phyloP scores from a whole-genome alignment of 768 basidiomycete genomes.

The Boletellus ananas region DNA sequence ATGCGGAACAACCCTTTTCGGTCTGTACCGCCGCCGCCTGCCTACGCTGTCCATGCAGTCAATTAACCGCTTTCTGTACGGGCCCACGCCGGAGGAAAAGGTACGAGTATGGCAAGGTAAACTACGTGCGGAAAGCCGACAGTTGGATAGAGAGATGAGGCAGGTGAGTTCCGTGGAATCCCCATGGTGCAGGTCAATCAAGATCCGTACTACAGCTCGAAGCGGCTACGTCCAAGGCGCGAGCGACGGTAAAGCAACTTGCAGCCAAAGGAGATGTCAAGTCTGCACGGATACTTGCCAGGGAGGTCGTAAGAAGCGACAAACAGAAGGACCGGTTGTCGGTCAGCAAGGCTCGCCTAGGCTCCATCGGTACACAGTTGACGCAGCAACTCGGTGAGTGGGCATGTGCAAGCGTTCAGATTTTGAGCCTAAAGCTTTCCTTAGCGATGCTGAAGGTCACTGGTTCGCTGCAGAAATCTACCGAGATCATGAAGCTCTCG shows the following conservation, averaged over 20 bases:
- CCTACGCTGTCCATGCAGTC: conserved; percentile 56
- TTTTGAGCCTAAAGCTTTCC: not conserved
- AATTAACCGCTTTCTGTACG: conserved; percentile 92
- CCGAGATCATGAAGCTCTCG: conserved; percentile 98
- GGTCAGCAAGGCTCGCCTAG: conserved; percentile 88
- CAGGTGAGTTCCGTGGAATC: conserved; percentile 58
- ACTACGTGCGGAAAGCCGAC: conserved; percentile 75
- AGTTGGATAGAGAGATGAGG: conserved; percentile 90
- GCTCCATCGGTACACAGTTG: conserved; percentile 86
- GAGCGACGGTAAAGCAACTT: conserved; percentile 77
- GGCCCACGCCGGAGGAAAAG: conserved; percentile 93
- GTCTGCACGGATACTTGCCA: conserved; percentile 87
- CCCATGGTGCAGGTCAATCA: conserved; percentile 12
- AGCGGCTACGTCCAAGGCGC: conserved; percentile 73
- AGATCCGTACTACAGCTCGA: conserved; percentile 58
- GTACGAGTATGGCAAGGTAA: conserved; percentile 89
- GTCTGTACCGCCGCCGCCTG: not conserved
- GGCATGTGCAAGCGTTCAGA: not conserved
- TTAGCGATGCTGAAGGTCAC: conserved; percentile 95
- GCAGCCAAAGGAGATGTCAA: conserved; percentile 90
- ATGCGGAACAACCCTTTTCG: conserved; percentile 18
- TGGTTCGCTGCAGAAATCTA: conserved; percentile 95
- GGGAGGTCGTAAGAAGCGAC: conserved; percentile 90
- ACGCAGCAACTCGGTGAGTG: conserved; percentile 85
- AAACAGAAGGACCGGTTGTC: conserved; percentile 92